Percentiles rank a stretch among this genome's conserved stretches.
phyloP scores from a whole-genome alignment of 75 land plant species.

The Selaginella moellendorffii region DNA sequence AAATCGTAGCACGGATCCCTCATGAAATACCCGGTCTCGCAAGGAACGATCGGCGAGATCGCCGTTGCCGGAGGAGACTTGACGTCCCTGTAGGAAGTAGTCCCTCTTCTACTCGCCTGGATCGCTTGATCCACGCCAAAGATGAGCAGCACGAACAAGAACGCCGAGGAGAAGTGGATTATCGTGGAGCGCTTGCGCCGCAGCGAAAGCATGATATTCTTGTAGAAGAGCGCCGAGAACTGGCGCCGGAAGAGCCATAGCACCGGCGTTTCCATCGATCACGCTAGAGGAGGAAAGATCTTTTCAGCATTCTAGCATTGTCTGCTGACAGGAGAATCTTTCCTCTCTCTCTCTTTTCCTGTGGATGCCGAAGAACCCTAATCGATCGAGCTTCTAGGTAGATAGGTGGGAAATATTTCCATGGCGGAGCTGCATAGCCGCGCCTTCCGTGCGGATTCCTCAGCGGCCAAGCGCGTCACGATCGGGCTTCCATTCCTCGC shows the following conservation, averaged over 20 bases:
- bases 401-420: no score
- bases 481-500: background rate
- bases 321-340: background rate
- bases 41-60: conserved; percentile 46
- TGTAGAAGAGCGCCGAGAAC: conserved; percentile 40
- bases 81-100: conserved; percentile 33
- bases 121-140: conserved; percentile 52
- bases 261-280: background rate
- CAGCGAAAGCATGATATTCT: conserved; percentile 59
- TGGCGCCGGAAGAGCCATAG: conserved; percentile 15
- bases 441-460: background rate
- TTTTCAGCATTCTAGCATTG: background rate
- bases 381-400: background rate
- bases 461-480: background rate
- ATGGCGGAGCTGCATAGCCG: background rate
- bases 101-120: conserved; percentile 19
- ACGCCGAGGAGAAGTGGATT: conserved; percentile 57
- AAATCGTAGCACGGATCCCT: conserved; percentile 72
- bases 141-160: conserved; percentile 84
- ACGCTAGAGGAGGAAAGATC: no score
- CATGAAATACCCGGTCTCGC: conserved; percentile 60
- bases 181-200: conserved; percentile 47
- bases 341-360: no score
- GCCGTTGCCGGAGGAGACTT: conserved; percentile 29
- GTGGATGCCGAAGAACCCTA: background rate